A percentile compares a stretch with the other conserved stretches of the same genome.
phyloP scores from a whole-genome alignment of 139 green algal species.

The Closterium sp. region DNA sequence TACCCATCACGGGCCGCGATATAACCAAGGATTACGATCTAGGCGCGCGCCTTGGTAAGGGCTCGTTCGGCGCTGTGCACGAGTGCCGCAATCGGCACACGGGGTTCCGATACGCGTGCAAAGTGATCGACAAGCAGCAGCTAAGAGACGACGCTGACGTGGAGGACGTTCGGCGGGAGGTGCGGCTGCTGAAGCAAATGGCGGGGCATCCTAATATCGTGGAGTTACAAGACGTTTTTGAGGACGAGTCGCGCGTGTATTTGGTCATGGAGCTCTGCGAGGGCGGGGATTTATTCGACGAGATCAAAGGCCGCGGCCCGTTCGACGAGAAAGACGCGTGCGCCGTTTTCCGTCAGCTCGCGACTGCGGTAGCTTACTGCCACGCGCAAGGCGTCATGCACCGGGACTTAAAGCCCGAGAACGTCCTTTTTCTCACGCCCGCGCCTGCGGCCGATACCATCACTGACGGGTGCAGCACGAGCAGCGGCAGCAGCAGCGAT shows the following conservation, averaged over 20 bases:
- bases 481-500: neutral
- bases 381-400: conserved; percentile 92
- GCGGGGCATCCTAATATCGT: conserved; percentile 36
- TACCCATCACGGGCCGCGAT: neutral
- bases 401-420: conserved; percentile 59
- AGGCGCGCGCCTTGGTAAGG: neutral
- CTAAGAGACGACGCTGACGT: neutral
- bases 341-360: conserved; percentile 20
- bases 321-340: conserved; percentile 11
- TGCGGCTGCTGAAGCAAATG: conserved; percentile 23
- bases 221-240: conserved; percentile 41
- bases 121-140: conserved; percentile 36
- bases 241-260: conserved; percentile 39
- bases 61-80: conserved; percentile 4
- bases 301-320: conserved; percentile 60
- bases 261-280: conserved; percentile 67
- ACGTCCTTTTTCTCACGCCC: conserved; percentile 84
- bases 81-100: conserved; percentile 1
- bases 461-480: neutral
- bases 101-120: conserved; percentile 17
- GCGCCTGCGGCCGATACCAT: neutral
- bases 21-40: neutral
- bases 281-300: conserved; percentile 94
- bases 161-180: conserved; percentile 44
- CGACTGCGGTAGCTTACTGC: conserved; percentile 26